Percentiles rank a stretch among this genome's conserved stretches.
Evolutionary conservation across 2,329 filamentous ascomycete genomes (phyloP).

Genomic region (Scytalidium lignicola): DNA sequence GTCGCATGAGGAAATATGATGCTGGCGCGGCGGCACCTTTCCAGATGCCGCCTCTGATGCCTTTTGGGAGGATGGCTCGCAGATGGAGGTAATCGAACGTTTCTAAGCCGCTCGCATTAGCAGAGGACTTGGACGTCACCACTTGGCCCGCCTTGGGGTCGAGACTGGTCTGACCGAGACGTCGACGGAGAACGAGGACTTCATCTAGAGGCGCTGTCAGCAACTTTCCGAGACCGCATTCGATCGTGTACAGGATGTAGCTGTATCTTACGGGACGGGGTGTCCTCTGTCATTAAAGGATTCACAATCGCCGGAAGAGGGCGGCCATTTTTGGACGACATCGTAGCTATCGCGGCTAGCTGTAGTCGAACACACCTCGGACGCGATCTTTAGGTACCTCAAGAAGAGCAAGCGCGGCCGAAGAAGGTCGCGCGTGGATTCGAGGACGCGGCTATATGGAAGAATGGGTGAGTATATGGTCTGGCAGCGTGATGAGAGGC

Average conservation of each 20-base stretch:
- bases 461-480: background rate
- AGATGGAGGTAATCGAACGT: slow-evolving; percentile 96
- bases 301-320: slow-evolving; percentile 57
- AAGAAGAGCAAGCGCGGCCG: background rate
- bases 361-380: background rate
- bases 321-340: slow-evolving; percentile 1
- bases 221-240: slow-evolving; percentile 1
- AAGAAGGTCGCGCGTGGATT: background rate
- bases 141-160: slow-evolving; percentile 73
- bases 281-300: slow-evolving; percentile 58
- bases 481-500: background rate
- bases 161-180: slow-evolving; percentile 88
- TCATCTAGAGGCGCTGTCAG: slow-evolving; percentile 21
- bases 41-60: slow-evolving; percentile 90
- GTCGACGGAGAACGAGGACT: slow-evolving; percentile 63
- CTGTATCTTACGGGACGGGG: slow-evolving; percentile 56
- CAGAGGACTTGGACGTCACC: slow-evolving; percentile 63
- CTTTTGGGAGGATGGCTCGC: slow-evolving; percentile 85
- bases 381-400: background rate
- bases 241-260: slow-evolving; percentile 9
- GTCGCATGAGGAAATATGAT: slow-evolving; percentile 95
- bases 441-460: background rate
- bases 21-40: slow-evolving; percentile 62
- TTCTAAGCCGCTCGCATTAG: slow-evolving; percentile 55
- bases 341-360: background rate